Conservation (phyloP, 164 flowering plant genomes). For the Echeveria elegans region DNA sequence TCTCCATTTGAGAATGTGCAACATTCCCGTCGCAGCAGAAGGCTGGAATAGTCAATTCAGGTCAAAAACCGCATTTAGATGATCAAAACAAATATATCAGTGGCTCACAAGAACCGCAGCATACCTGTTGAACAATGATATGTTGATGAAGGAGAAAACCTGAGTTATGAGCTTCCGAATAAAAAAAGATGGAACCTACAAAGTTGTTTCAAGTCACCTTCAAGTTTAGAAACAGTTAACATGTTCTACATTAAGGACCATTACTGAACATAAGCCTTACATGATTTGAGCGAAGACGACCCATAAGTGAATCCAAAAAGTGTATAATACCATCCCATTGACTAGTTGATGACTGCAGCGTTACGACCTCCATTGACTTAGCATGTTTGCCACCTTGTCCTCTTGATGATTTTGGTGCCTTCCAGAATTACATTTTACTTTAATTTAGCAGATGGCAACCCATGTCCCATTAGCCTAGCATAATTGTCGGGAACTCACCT, state of each 20-base stretch:
- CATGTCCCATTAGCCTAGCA: background rate
- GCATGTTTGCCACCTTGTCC: constrained; percentile 59
- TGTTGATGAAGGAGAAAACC: constrained; percentile 92
- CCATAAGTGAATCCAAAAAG: constrained; percentile 88
- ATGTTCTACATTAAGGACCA: background rate
- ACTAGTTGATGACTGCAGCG: constrained; percentile 52
- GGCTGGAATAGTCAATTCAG: constrained; percentile 31
- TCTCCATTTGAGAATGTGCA: constrained; percentile 97
- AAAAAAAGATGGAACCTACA: constrained; percentile 88
- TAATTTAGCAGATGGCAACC: background rate
- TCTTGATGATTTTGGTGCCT: constrained; percentile 80
- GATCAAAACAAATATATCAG: background rate
- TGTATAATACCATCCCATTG: constrained; percentile 90
- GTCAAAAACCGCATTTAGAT: constrained; percentile 6
- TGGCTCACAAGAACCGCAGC: background rate
- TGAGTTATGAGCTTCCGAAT: constrained; percentile 87
- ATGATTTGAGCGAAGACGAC: constrained; percentile 56
- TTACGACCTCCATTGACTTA: constrained; percentile 56
- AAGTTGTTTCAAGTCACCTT: background rate
- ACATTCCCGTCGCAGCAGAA: constrained; percentile 90
- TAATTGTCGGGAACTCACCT: constrained; percentile 30
- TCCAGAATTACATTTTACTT: background rate
- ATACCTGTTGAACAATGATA: constrained; percentile 87
- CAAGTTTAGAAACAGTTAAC: background rate
- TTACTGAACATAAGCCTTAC: constrained; percentile 28